These are phyloP conservation scores for Silene latifolia DNA, from an alignment of 148 eudicot species.

Conservation along the genomic window DNA sequence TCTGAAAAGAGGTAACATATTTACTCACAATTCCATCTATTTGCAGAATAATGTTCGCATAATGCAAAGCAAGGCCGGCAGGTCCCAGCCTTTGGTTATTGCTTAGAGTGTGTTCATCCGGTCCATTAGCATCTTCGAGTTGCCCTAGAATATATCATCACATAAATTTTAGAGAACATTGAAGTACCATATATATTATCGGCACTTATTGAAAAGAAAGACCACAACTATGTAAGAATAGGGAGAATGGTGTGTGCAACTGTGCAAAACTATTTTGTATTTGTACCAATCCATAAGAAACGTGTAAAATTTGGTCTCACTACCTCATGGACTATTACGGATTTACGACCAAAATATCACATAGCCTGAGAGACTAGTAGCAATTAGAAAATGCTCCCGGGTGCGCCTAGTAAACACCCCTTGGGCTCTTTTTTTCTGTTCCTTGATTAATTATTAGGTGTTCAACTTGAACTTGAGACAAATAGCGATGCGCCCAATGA, in stretches of 20 bases:
- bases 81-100: conserved; percentile 38
- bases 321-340: too few relatives aligned
- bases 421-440: too few relatives aligned
- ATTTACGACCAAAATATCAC: too few relatives aligned
- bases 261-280: too few relatives aligned
- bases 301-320: too few relatives aligned
- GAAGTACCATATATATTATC: neutral
- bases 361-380: too few relatives aligned
- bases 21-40: conserved; percentile 47
- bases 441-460: too few relatives aligned
- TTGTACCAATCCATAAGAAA: too few relatives aligned
- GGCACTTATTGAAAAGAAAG: neutral
- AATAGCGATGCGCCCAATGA: too few relatives aligned
- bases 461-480: too few relatives aligned
- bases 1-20: neutral
- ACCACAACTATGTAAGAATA: neutral
- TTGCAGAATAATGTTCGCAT: conserved; percentile 44
- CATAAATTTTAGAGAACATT: neutral
- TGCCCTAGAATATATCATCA: conserved; percentile 16
- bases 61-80: conserved; percentile 47
- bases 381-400: too few relatives aligned
- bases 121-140: conserved; percentile 24
- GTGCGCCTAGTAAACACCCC: too few relatives aligned
- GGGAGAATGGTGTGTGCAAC: neutral
- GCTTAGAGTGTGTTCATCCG: conserved; percentile 21